A percentile compares a stretch with the other conserved stretches of the same genome.
These are phyloP conservation scores for Aspergillus haitiensis DNA, from an alignment of 495 filamentous ascomycete genomes.

Conservation along the genomic window DNA sequence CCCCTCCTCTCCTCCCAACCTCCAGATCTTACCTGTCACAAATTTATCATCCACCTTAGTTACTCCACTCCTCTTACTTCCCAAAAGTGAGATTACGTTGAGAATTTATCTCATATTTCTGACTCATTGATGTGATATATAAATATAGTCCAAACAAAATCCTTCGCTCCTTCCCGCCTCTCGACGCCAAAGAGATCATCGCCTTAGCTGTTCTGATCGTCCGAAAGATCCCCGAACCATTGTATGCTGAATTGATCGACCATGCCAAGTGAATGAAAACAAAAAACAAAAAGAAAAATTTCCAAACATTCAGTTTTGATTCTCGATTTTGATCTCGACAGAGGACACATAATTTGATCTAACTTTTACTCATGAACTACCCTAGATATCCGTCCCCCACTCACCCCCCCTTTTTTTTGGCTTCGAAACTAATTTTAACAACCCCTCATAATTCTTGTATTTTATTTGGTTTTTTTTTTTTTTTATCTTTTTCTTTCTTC, in stretches of 20 bases:
- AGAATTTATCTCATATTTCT: not conserved
- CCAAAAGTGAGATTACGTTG: too few relatives aligned
- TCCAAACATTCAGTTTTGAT: not conserved
- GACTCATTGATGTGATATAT: constrained; percentile 3
- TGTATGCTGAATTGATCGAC: constrained; percentile 83
- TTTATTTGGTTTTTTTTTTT: constrained; percentile 7
- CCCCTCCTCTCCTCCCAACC: not conserved
- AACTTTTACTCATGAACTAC: not conserved
- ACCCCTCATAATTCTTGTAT: constrained; percentile 2
- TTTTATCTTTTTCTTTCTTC: constrained; percentile 2
- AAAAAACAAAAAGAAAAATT: too few relatives aligned
- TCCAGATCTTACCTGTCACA: not conserved
- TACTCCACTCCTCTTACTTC: too few relatives aligned
- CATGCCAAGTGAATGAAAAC: constrained; percentile 72
- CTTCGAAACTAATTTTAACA: not conserved
- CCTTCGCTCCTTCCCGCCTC: constrained; percentile 81
- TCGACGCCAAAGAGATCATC: constrained; percentile 81
- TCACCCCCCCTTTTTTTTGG: not conserved
- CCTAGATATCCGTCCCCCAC: not conserved
- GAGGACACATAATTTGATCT: too few relatives aligned
- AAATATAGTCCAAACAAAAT: constrained; percentile 79
- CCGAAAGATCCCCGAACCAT: constrained; percentile 79
- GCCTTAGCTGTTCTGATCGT: constrained; percentile 75
- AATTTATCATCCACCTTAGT: constrained; percentile 18
- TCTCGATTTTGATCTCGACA: not conserved